Conservation (phyloP, 2,329 filamentous ascomycete species). For the Ustulina deusta region DNA sequence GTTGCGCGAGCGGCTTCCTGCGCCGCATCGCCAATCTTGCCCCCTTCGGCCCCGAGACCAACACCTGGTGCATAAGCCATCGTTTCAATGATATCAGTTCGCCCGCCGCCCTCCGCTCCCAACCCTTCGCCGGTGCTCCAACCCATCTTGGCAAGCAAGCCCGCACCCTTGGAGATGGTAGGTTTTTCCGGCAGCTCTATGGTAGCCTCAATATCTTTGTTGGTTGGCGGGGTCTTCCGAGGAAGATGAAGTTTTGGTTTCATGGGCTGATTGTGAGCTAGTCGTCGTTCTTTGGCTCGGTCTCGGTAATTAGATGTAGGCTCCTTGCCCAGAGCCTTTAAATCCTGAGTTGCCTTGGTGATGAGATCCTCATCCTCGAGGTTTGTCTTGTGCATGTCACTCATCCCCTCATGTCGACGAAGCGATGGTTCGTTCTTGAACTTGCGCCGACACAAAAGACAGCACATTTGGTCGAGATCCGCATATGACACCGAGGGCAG, state of each 20-base stretch:
- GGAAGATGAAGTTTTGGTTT: constrained; percentile 58
- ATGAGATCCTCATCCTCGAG: constrained; percentile 48
- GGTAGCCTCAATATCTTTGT: constrained; percentile 55
- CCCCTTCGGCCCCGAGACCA: constrained; percentile 75
- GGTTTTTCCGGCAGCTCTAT: constrained; percentile 54
- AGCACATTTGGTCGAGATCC: constrained; percentile 62
- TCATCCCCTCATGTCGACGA: constrained; percentile 59
- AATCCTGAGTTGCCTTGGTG: constrained; percentile 47
- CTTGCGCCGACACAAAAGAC: constrained; percentile 58
- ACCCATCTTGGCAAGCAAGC: constrained; percentile 78
- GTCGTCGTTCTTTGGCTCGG: constrained; percentile 74
- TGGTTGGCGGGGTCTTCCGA: constrained; percentile 45
- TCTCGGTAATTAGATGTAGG: constrained; percentile 67
- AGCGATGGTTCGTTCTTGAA: constrained; percentile 56
- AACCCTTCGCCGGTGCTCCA: constrained; percentile 75
- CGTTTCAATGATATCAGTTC: constrained; percentile 72
- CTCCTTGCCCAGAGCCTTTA: constrained; percentile 53
- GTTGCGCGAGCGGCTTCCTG: constrained; percentile 73
- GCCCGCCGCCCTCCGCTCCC: constrained; percentile 71
- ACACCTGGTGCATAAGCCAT: constrained; percentile 76
- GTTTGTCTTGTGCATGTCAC: constrained; percentile 57
- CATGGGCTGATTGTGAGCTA: constrained; percentile 70
- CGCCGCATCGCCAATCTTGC: constrained; percentile 76
- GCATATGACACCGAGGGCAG: constrained; percentile 68
- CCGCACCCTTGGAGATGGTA: constrained; percentile 70